These are phyloP conservation scores for Tolypocladium tundrense DNA, from an alignment of 2,329 filamentous ascomycete genomes.

Conservation along the genomic window DNA sequence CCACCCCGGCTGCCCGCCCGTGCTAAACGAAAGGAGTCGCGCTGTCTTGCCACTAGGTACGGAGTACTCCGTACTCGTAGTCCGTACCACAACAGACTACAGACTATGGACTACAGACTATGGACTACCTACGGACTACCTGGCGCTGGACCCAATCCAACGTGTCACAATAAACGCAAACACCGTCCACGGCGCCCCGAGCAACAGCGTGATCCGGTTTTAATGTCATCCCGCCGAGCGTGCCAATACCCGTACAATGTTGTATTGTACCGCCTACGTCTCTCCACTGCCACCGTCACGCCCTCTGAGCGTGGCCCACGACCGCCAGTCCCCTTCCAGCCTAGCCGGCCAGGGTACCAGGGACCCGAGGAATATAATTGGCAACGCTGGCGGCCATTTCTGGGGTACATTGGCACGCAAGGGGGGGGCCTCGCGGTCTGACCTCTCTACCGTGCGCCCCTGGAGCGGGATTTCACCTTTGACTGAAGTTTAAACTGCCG, in stretches of 20 bases:
- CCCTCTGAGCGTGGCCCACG: background rate
- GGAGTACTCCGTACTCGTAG: no score
- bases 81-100: no score
- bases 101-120: no score
- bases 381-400: constrained; percentile 6
- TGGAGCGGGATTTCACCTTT: background rate
- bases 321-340: background rate
- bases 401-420: constrained; percentile 15
- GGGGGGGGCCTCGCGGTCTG: background rate
- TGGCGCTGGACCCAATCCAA: background rate
- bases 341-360: constrained; percentile 2
- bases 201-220: background rate
- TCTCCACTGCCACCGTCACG: background rate
- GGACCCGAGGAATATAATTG: constrained; percentile 7
- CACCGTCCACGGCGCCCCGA: background rate
- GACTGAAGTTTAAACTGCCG: background rate
- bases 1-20: background rate
- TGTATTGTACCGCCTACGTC: background rate
- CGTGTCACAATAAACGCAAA: background rate
- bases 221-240: background rate
- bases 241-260: background rate
- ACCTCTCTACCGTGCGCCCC: background rate
- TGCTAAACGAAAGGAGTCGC: background rate
- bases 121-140: no score
- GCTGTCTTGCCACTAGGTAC: no score